Evolutionary conservation across 75 land plant species (phyloP), one percentile per base, ranked within the genome.

Genomic region (Pseudotsuga menziesii): DNA sequence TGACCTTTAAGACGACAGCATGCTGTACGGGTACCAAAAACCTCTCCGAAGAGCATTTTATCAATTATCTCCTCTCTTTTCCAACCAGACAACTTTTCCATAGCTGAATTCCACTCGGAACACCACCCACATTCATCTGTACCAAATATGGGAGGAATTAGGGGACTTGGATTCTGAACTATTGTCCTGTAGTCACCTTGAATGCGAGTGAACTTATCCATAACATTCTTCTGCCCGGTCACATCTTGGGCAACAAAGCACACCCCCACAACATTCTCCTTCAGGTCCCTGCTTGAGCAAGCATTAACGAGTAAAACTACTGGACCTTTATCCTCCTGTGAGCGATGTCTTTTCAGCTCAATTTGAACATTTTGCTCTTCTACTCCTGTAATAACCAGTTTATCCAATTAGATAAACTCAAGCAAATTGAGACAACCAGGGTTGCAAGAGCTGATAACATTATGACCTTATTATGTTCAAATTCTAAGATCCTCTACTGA

Each of bases 211-310:
- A 95, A 95, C 84, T 91, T 91, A 81, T 95, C 97, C 88, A 89
- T 87, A 6, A 95, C 87, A 58, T 76, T 76, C 84, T 95, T 95
- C 83, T 95, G 92, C 19, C 82, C 82, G 32, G 98, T 95, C 78
- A 95, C 86, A 84, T 95, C 98, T 80, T 95, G 98, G 7, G 98
- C 98, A 32, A 95, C 91, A 75, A 95, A 95, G 66, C 98, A 95
- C 17, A 91, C 97, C 4, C 98, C 98, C 23, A 95, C 89, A 72
- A 95, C 92, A 85, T 84, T 89, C 55, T 90, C 86, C 13, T 86
- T 72, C 12, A 95, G 85, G 75, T 95, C 98, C 80, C 90, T 80
- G 81, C 92, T 93, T 11, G 94, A 88, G 79, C 98, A 95, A 70
- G 98, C 98, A 82, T 95, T 95, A 13, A 95, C 98, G 39, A 95